A percentile compares a stretch with the other conserved stretches of the same genome.
These are phyloP conservation scores for Amanita exitialis DNA, from an alignment of 768 basidiomycete genomes.

Conservation along the genomic window DNA sequence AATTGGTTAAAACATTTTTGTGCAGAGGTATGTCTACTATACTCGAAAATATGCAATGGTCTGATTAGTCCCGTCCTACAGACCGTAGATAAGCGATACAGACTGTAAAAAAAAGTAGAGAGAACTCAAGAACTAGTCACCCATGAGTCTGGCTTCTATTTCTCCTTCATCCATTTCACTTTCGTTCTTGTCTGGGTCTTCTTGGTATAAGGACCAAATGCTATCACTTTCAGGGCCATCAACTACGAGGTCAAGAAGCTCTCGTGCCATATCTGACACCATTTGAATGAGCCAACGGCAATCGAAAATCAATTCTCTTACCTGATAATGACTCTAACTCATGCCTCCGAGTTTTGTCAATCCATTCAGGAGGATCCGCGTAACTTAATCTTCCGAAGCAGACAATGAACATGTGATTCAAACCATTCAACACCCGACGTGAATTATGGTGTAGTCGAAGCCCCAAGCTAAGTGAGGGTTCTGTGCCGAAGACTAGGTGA, in stretches of 20 bases:
- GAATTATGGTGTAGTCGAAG: constrained; percentile 47
- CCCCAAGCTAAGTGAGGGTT: constrained; percentile 41
- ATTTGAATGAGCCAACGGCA: constrained; percentile 2
- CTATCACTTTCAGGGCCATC: constrained; percentile 64
- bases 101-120: neutral
- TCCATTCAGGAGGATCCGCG: constrained; percentile 55
- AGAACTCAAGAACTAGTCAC: constrained; percentile 10
- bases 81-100: constrained; percentile 4
- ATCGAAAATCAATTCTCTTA: constrained; percentile 16
- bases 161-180: constrained; percentile 46
- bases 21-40: constrained; percentile 25
- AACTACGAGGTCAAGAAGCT: constrained; percentile 56
- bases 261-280: constrained; percentile 43
- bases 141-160: constrained; percentile 40
- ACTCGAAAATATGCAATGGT: neutral
- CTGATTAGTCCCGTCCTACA: neutral
- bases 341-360: constrained; percentile 26
- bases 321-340: constrained; percentile 40
- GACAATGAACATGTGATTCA: constrained; percentile 66
- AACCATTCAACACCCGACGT: constrained; percentile 45
- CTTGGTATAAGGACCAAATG: constrained; percentile 53
- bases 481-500: constrained; percentile 44
- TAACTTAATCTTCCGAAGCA: constrained; percentile 68
- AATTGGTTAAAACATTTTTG: constrained; percentile 54
- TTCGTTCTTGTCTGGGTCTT: constrained; percentile 26